Evolutionary conservation across 352 stramenopile species (phyloP).

Genomic region (Phytophthora ramorum): DNA sequence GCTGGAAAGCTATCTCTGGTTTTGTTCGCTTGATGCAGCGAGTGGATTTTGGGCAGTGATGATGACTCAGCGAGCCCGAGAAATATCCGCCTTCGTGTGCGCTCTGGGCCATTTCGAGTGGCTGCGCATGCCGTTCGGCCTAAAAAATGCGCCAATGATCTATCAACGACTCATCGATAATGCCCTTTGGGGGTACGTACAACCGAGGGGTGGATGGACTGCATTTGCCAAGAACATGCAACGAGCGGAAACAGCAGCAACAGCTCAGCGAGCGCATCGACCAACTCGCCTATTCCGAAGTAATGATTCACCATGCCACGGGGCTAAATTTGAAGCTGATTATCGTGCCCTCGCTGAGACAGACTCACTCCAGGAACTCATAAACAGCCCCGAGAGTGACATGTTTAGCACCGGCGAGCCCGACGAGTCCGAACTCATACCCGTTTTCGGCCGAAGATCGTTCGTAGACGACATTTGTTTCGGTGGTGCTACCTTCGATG

Average conservation of each 20-base stretch:
- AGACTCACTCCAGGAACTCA: background rate
- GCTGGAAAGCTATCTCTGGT: background rate
- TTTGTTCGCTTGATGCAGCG: background rate
- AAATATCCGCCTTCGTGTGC: background rate
- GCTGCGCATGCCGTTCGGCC: background rate
- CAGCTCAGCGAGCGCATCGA: background rate
- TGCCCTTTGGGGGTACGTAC: background rate
- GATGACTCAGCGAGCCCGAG: background rate
- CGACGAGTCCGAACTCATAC: background rate
- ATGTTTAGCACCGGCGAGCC: slow-evolving; percentile 5
- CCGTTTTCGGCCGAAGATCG: background rate
- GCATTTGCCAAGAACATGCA: background rate
- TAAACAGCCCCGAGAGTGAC: background rate
- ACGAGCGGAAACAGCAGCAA: background rate
- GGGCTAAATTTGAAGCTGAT: slow-evolving; percentile 5
- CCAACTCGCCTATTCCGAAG: background rate
- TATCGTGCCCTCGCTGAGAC: background rate
- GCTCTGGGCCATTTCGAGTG: background rate
- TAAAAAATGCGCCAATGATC: background rate
- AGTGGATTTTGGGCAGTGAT: slow-evolving; percentile 3
- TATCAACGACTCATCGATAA: slow-evolving; percentile 1
- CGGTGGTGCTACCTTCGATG: background rate
- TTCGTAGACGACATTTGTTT: slow-evolving; percentile 12
- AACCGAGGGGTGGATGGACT: background rate
- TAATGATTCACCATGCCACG: no score